Evolutionary conservation across 352 stramenopile genomes (phyloP), one percentile per base, ranked within the genome.

Genomic region (Phytophthora pinifolia): DNA sequence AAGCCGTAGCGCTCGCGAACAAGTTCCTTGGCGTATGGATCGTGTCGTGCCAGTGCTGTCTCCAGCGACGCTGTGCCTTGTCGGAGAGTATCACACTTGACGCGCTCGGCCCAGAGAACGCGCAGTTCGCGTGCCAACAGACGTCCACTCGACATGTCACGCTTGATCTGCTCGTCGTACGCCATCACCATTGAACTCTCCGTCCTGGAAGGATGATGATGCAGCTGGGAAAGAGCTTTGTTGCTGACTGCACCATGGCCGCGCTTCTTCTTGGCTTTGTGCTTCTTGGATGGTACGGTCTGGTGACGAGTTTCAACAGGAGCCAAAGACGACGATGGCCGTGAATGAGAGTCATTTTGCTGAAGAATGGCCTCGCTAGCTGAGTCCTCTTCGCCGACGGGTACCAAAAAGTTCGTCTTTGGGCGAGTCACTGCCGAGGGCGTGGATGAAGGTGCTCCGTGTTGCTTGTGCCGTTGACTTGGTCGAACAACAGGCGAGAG

Each of bases 1-100:
- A 74, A 86, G 20, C 81, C 81, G 36, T 84, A 86, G 29, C 69
- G 75, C 54, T 86, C 76, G 14, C 81, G 62, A 30, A 79, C 52
- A 6, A 88, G 69, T 30, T 74, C 76, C 27, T 71, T 72, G 3
- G 59, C 52, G 63, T 87, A 87, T 25, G 67, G 62, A 29, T 89
- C 75, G 3, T 62, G 25, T 13, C 62, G 39, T n/a, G 57, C 58
- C n/a, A 70, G n/a, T 7, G 62, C 51, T 36, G 62, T 36, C 54
- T 71, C 50, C 8, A 57, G 30, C 13, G 57, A 54, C 14, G 51
- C 51, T 25, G 50, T 51, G 3, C 48, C 37, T 15, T 57, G 62
- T 27, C 57, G 62, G 14, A 67, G 10, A 1, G 58, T 41, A 33
- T 76, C 58, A 14, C 46, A 56, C 6, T 43, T 63, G 4, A 70